These are phyloP conservation scores for Recurvomyces mirabilis DNA, from an alignment of 495 filamentous ascomycete species.

Conservation along the genomic window DNA sequence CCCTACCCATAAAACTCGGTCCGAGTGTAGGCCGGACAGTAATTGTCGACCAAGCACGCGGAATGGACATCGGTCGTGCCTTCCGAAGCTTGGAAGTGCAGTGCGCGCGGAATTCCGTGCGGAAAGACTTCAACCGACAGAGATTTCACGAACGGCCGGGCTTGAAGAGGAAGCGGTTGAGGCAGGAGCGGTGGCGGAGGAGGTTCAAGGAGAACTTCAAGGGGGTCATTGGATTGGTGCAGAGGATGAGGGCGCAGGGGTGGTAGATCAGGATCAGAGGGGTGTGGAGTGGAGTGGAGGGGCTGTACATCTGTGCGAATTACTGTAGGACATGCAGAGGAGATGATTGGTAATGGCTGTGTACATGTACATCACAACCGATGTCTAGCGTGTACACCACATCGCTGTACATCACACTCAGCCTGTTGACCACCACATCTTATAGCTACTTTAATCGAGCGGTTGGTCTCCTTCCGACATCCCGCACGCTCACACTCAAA, in stretches of 20 bases:
- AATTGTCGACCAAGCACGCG: slow-evolving; percentile 32
- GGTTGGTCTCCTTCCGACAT: too few species aligned
- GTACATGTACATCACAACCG: too few species aligned
- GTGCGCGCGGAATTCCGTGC: slow-evolving; percentile 43
- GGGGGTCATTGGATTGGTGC: slow-evolving; percentile 46
- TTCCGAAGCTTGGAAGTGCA: slow-evolving; percentile 41
- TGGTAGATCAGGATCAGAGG: too few species aligned
- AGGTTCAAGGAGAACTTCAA: slow-evolving; percentile 57
- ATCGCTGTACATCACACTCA: too few species aligned
- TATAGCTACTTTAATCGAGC: too few species aligned
- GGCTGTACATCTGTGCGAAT: too few species aligned
- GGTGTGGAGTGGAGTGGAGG: too few species aligned
- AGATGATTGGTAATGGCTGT: too few species aligned
- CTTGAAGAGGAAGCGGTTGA: slow-evolving; percentile 61
- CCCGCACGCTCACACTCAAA: too few species aligned
- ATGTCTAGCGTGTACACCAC: too few species aligned
- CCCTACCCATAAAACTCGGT: slow-evolving; percentile 29
- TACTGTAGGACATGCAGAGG: too few species aligned
- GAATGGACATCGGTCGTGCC: slow-evolving; percentile 43
- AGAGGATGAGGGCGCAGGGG: slow-evolving; percentile 57
- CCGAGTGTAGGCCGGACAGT: slow-evolving; percentile 45
- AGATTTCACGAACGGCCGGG: slow-evolving; percentile 60
- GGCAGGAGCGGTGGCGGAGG: slow-evolving; percentile 52
- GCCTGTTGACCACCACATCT: too few species aligned
- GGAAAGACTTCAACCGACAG: slow-evolving; percentile 39